These are phyloP conservation scores for Allium sativum DNA, from an alignment of 106 monocot species.

Conservation along the genomic window DNA sequence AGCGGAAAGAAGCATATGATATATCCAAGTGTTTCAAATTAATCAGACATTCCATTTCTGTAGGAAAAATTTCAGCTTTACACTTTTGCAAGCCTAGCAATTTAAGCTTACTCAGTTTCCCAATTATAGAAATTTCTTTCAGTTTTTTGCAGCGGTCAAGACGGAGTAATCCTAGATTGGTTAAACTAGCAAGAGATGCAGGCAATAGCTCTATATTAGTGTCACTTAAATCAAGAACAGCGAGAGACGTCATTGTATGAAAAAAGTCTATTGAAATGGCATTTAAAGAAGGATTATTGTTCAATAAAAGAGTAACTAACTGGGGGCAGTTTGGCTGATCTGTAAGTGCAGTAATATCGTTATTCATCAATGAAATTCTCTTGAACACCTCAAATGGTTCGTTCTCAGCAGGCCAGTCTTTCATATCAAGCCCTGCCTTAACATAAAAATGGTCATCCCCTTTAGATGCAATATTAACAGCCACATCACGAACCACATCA, in stretches of 20 bases:
- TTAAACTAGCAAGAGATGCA: constrained; percentile 15
- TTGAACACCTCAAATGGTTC: no score
- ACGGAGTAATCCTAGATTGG: constrained; percentile 12
- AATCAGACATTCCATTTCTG: constrained; percentile 9
- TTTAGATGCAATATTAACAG: no score
- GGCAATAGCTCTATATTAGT: constrained; percentile 13
- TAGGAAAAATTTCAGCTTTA: constrained; percentile 2
- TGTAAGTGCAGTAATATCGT: constrained; percentile 7
- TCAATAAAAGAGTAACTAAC: constrained; percentile 12
- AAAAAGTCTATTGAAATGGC: constrained; percentile 15
- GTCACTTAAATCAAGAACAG: constrained; percentile 20
- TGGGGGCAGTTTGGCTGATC: constrained; percentile 12
- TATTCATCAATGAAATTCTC: constrained; percentile 5
- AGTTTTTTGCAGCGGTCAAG: constrained; percentile 2
- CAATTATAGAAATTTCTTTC: constrained; percentile 7
- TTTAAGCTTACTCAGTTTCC: constrained; percentile 11
- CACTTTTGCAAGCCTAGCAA: constrained; percentile 14
- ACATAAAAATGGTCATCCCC: no score
- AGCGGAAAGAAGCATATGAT: no score
- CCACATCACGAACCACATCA: constrained; percentile 22
- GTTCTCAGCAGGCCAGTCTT: no score
- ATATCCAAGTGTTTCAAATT: constrained; percentile 5
- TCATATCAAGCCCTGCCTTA: no score
- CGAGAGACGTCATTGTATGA: constrained; percentile 9
- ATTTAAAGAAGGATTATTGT: constrained; percentile 2